A percentile compares a stretch with the other conserved stretches of the same genome.
phyloP scores from a whole-genome alignment of 192 early-diverging fungal genomes.

The Umbelopsis ramanniana region DNA sequence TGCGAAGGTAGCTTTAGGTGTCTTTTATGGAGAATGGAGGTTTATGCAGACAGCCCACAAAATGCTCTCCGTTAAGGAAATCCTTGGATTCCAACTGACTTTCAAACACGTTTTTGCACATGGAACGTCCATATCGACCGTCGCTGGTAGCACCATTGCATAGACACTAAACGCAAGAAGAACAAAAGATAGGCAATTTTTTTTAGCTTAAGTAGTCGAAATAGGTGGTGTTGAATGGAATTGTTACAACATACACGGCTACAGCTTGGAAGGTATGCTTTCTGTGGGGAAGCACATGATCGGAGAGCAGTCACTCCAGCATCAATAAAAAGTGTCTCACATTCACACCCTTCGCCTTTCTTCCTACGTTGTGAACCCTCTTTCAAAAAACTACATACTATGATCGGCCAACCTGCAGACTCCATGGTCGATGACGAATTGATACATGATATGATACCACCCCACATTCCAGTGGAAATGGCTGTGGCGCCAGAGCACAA shows the following conservation, averaged over 20 bases:
- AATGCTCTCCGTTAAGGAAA: too few relatives aligned
- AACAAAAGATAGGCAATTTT: too few relatives aligned
- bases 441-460: conserved; percentile 19
- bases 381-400: neutral
- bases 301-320: neutral
- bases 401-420: conserved; percentile 9
- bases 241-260: neutral
- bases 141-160: too few relatives aligned
- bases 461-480: conserved; percentile 29
- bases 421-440: conserved; percentile 14
- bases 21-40: too few relatives aligned
- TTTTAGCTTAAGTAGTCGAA: too few relatives aligned
- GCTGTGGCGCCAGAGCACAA: conserved; percentile 20
- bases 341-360: too few relatives aligned
- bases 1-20: too few relatives aligned
- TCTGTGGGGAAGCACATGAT: conserved; percentile 1
- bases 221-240: neutral
- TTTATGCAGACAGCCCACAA: too few relatives aligned
- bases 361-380: neutral
- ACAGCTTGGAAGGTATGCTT: neutral
- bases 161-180: too few relatives aligned
- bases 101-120: too few relatives aligned
- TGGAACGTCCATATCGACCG: too few relatives aligned
- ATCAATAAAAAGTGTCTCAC: neutral
- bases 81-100: too few relatives aligned